Evolutionary conservation across 176 grass and related monocot species (phyloP).

Genomic region (Neostapfia colusana): DNA sequence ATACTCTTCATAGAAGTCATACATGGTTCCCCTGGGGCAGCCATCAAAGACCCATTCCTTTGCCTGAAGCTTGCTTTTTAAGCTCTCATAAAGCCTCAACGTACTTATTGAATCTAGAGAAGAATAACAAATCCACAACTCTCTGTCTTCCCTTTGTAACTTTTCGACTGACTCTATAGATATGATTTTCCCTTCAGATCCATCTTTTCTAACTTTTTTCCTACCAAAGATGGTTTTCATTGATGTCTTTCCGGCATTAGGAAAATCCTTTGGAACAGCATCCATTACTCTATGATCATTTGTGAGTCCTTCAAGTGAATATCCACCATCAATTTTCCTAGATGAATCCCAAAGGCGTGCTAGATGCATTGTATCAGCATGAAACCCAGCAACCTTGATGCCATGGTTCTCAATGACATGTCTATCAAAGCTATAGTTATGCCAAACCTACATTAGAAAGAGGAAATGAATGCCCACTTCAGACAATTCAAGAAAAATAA

Average conservation of each 20-base stretch:
- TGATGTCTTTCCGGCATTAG: constrained; percentile 59
- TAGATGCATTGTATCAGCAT: constrained; percentile 98
- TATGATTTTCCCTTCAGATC: constrained; percentile 74
- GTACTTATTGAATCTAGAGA: constrained; percentile 76
- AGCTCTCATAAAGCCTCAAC: constrained; percentile 69
- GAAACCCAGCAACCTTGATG: constrained; percentile 79
- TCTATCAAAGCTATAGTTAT: constrained; percentile 96
- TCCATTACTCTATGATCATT: constrained; percentile 69
- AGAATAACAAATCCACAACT: constrained; percentile 89
- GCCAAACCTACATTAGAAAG: constrained; percentile 77
- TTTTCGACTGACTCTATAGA: constrained; percentile 57
- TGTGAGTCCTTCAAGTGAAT: constrained; percentile 94
- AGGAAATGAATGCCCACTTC: constrained; percentile 30
- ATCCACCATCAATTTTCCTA: constrained; percentile 72
- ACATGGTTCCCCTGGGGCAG: constrained; percentile 62
- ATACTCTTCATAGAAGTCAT: constrained; percentile 83
- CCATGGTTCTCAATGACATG: constrained; percentile 84
- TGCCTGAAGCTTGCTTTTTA: constrained; percentile 75
- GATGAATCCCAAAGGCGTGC: constrained; percentile 91
- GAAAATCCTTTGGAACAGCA: constrained; percentile 36
- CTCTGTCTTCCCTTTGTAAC: constrained; percentile 84
- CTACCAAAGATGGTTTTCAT: constrained; percentile 89
- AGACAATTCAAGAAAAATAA: constrained; percentile 33
- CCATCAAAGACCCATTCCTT: constrained; percentile 64
- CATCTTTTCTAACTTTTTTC: constrained; percentile 74